Base-by-base conservation (phyloP, 2,329 filamentous ascomycete species). In the Didymella exigua region DNA sequence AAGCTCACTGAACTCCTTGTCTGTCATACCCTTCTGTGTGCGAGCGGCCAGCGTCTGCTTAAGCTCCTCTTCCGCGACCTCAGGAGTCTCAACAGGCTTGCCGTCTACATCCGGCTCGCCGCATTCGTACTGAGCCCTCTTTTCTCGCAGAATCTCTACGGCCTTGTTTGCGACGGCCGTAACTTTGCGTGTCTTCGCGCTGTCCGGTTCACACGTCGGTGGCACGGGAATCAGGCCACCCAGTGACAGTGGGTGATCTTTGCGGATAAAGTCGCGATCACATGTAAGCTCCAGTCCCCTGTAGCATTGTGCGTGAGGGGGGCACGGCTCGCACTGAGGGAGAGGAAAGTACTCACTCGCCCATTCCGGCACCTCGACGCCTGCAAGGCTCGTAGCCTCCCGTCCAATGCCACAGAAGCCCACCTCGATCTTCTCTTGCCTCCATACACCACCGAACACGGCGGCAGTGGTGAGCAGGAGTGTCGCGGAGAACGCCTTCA, bases 341-440 rank as follows among this genome's bases (percentile, higher is more conserved):
- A 38, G 36, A 21, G 36, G 36, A 24, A 38, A 91, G 81, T 5
- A 93, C 76, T 86, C 80, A 44, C 86, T 81, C 8, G 90, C 81
- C 81, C 86, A 90, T 41, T 90, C 86, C 3, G 93, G 93, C 16
- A 96, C 80, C 21, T 84, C 81, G 11, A 89, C 80, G 26, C 86
- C 83, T 10, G 82, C 79, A 48, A 87, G 69, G 18, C 81, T 81
- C 61, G 79, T 82, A 6, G 82, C 84, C 42, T 85, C 80, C 21
- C 89, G 58, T 4, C 79, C 95, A 48, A 96, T 84, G 11, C 93
- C 92, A 72, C 95, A 99, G 71, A 96, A 99, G 29, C 96, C 95
- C 18, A 98, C 91, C 14, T 91, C 89, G n/a, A 96, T 80, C 81
- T 98, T 98, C 76, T 99, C 95, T 71, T 96, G 91, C 43, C 93